Evolutionary conservation across 257 asterid species (phyloP).

Genomic region (Cruciata laevipes): DNA sequence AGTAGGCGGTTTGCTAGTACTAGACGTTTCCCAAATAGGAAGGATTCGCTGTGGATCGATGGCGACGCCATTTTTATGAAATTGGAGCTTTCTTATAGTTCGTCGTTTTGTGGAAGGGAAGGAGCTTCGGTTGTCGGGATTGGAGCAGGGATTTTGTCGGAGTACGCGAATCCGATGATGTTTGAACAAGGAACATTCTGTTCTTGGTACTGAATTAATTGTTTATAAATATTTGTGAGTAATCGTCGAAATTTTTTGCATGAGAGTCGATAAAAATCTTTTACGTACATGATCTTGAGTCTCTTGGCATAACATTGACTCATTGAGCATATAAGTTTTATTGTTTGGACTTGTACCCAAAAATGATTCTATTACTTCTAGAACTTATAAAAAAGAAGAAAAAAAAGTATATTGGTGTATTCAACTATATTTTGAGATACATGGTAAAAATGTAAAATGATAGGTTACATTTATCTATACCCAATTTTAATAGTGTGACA

Average conservation of each 20-base stretch:
- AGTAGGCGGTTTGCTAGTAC: background rate
- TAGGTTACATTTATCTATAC: too few species aligned
- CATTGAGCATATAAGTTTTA: too few species aligned
- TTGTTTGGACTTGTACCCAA: too few species aligned
- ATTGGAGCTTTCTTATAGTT: background rate
- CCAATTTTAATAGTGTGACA: too few species aligned
- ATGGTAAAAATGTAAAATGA: too few species aligned
- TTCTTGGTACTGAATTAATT: background rate
- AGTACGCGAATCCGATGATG: background rate
- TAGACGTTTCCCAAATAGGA: slow-evolving; percentile 4
- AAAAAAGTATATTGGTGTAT: too few species aligned
- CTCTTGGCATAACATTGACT: too few species aligned
- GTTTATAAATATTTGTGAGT: background rate
- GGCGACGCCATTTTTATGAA: background rate
- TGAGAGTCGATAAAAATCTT: background rate
- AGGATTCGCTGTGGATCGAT: slow-evolving; percentile 10
- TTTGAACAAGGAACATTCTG: background rate
- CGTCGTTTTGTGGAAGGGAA: background rate
- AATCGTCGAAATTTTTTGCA: background rate
- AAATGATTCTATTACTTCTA: too few species aligned
- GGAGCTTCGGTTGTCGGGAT: background rate
- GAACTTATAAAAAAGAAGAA: too few species aligned
- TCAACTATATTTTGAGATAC: too few species aligned
- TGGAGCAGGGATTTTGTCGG: background rate
- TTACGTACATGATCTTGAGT: too few species aligned